Evolutionary conservation across 768 basidiomycete genomes (phyloP).

Genomic region (Suillus subalutaceus): DNA sequence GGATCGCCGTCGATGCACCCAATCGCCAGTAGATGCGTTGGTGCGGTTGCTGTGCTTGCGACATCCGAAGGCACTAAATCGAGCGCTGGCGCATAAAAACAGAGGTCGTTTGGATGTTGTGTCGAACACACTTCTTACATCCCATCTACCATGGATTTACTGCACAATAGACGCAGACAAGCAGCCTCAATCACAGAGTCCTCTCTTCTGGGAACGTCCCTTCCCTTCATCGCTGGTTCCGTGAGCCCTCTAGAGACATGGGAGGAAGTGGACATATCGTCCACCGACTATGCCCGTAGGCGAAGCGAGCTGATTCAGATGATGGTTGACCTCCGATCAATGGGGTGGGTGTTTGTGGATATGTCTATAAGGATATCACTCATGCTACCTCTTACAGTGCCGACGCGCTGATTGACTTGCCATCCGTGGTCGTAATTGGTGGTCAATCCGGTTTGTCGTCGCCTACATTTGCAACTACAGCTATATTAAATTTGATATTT

Average conservation of each 20-base stretch:
- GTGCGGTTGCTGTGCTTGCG: neutral
- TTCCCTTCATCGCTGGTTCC: neutral
- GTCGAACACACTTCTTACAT: neutral
- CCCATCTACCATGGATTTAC: neutral
- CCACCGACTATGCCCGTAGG: slow-evolving; percentile 42
- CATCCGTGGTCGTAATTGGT: slow-evolving; percentile 59
- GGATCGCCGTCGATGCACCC: neutral
- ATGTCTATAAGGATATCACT: neutral
- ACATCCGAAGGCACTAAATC: neutral
- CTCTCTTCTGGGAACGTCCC: neutral
- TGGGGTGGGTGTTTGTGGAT: slow-evolving; percentile 37
- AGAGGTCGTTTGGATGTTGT: neutral
- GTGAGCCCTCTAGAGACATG: slow-evolving; percentile 9
- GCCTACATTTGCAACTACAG: neutral
- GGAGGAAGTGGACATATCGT: slow-evolving; percentile 27
- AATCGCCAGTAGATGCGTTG: neutral
- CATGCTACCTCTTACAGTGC: slow-evolving; percentile 34
- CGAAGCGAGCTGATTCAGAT: slow-evolving; percentile 44
- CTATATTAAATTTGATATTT: slow-evolving; percentile 8
- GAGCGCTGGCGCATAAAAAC: neutral
- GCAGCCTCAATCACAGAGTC: neutral
- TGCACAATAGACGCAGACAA: neutral
- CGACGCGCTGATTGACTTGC: slow-evolving; percentile 43
- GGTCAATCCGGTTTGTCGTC: slow-evolving; percentile 51
- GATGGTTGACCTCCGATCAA: slow-evolving; percentile 37